Evolutionary conservation across 2,329 filamentous ascomycete genomes (phyloP), one percentile per base, ranked within the genome.

Genomic region (Capronia americana): DNA sequence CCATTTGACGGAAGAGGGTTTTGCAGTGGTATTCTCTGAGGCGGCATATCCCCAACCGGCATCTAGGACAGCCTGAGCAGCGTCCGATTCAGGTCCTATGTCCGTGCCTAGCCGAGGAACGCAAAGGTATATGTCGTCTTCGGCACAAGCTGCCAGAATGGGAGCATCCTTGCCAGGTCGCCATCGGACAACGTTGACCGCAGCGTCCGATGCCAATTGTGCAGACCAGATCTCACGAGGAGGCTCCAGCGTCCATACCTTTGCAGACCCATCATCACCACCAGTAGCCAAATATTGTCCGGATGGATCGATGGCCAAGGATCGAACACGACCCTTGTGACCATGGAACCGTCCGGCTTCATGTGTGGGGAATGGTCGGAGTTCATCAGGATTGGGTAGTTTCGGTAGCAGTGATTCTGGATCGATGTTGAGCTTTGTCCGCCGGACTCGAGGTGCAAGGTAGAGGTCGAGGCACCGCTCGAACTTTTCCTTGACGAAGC

Each of bases 371-470:
- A 98, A 99, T 1, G 95, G 95, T 74, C 92, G 92, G 64, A 99
- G 85, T 74, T 99, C 94, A 74, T 97, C 92, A 0, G 95, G 94
- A 66, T 91, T 92, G 7, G 96, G 95, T 7, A 99, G 84, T 77
- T 97, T 97, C 12, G 95, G 94, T 41, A 99, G 85, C 58, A 99
- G 83, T 44, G 92, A 96, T 78, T 91, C 91, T 2, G 95, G 95
- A 74, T 99, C 95, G 75, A 99, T 98, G 80, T 98, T 97, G 75
- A 99, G 87, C 78, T 93, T 91, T 82, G 93, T 97, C 78, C 96
- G 91, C 67, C 94, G 88, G 64, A 99, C 88, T 75, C 95, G 87
- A 55, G 96, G 95, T 17, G 96, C 95, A 66, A 99, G 86, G 78
- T 99, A 99, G 20, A 99, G 85, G 79, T 99, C 96, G 72, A 99